These are phyloP conservation scores for Vigna nakashimae DNA, from an alignment of 306 rosid genomes.

Conservation along the genomic window DNA sequence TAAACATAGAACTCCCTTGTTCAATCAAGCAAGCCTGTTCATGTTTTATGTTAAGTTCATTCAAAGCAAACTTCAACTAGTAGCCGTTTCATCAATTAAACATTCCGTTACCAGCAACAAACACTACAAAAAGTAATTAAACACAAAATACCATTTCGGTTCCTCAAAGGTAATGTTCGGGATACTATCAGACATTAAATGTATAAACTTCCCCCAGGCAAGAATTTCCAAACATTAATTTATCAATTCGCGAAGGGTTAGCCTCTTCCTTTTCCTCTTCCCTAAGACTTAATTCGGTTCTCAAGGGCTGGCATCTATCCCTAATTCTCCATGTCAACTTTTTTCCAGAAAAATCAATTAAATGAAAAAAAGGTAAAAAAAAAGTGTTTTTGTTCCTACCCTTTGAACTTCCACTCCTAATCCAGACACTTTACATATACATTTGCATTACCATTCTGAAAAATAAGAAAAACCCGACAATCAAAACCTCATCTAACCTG, in stretches of 20 bases:
- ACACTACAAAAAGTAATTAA: conserved; percentile 22
- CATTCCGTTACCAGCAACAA: neutral
- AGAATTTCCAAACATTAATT: neutral
- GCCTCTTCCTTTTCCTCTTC: neutral
- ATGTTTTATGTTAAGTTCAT: conserved; percentile 5
- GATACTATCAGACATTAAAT: neutral
- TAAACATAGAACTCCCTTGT: conserved; percentile 16
- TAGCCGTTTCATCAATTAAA: neutral
- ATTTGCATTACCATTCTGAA: neutral
- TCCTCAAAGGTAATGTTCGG: neutral
- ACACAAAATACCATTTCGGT: neutral
- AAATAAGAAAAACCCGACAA: neutral
- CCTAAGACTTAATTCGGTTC: neutral
- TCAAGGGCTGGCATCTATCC: neutral
- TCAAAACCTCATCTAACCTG: conserved; percentile 55
- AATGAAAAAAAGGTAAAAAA: neutral
- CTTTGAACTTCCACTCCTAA: neutral
- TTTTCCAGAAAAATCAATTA: neutral
- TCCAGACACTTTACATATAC: neutral
- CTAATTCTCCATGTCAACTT: neutral
- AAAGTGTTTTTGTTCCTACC: neutral
- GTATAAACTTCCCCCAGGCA: neutral
- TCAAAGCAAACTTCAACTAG: neutral
- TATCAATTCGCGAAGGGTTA: neutral
- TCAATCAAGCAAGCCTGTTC: neutral